These are phyloP conservation scores for Gastrolobium bilobum DNA, from an alignment of 306 rosid species.

Conservation along the genomic window DNA sequence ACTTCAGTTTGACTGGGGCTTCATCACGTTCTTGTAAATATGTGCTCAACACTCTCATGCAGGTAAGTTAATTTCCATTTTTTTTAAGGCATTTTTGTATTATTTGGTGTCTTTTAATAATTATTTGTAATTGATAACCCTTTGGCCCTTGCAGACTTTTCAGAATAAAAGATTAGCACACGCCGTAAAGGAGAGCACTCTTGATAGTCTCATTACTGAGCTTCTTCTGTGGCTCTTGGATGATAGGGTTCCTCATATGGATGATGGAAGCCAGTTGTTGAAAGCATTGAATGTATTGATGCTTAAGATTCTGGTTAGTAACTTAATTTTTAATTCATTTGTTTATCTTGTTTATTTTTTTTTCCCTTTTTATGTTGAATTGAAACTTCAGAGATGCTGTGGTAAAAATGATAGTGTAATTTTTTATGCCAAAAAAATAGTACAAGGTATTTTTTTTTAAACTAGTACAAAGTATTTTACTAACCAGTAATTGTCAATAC, in stretches of 20 bases:
- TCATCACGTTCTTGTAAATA: constrained; percentile 98
- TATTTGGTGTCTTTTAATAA: constrained; percentile 12
- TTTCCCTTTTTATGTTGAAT: background rate
- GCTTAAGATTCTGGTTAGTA: constrained; percentile 93
- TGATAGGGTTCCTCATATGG: constrained; percentile 99
- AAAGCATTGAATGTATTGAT: constrained; percentile 97
- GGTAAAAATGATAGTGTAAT: background rate
- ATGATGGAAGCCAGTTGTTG: constrained; percentile 96
- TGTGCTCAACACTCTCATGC: constrained; percentile 98
- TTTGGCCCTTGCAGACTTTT: constrained; percentile 72
- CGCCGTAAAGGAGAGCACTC: constrained; percentile 92
- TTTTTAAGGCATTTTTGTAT: constrained; percentile 27
- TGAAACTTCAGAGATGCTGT: background rate
- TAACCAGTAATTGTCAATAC: constrained; percentile 49
- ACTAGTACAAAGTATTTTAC: constrained; percentile 18
- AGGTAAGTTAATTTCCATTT: constrained; percentile 58
- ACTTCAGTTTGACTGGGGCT: constrained; percentile 95
- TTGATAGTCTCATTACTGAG: constrained; percentile 95
- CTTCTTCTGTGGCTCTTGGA: constrained; percentile 99
- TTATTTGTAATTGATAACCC: constrained; percentile 27
- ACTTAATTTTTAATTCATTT: constrained; percentile 7
- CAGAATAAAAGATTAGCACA: constrained; percentile 94
- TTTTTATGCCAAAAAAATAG: constrained; percentile 15
- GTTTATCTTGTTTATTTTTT: background rate
- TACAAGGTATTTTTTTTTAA: background rate